Base-by-base conservation (phyloP, 2,329 filamentous ascomycete species). In the Rutstroemia sp. region DNA sequence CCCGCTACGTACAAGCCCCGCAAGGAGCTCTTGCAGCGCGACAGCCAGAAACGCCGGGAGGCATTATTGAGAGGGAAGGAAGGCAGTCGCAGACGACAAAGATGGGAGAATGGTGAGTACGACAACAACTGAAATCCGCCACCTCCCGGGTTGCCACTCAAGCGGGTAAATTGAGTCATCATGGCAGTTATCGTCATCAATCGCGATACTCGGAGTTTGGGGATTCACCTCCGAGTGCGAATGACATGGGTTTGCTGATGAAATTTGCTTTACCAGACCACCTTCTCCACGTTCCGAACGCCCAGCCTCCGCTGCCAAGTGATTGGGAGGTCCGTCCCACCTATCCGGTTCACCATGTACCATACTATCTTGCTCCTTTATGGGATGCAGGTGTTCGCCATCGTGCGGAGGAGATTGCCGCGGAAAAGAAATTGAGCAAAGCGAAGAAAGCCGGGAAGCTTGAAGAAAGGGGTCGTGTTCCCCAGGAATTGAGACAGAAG, bases 61-160 rank as follows among this genome's bases (percentile, higher is more conserved):
- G 61, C 66, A 0, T 27, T 95, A 52, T 77, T 94, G 34, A 95
- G 91, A 74, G 92, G 92, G 56, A 95, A 95, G 64, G 91, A 96
- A 71, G 92, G 92, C 37, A 92, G 84, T 65, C 82, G 92, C 38
- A 85, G 92, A 66, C 80, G 92, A 50, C 86, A 92, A 65, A 81
- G 92, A 56, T 97, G 92, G 91, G 94, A 99, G 76, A 99, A 97
- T 72, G 89, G 90, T 95, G 79, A 62, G 73, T 67, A 41, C 49
- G 18, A 46, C 61, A 39, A 25, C 18, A 55, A 41, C 14, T 14
- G 25, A 6, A 37, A 19, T 30, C 46, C 23, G 21, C 9, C 19
- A 25, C 25, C 5, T 27, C 21, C 23, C 6, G 25, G 21, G 16
- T 23, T 23, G 34, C 53, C 27, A 49, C n/a, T 37, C 19, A 47